Evolutionary conservation across 352 stramenopile species (phyloP).

Genomic region (Phytophthora melonis): DNA sequence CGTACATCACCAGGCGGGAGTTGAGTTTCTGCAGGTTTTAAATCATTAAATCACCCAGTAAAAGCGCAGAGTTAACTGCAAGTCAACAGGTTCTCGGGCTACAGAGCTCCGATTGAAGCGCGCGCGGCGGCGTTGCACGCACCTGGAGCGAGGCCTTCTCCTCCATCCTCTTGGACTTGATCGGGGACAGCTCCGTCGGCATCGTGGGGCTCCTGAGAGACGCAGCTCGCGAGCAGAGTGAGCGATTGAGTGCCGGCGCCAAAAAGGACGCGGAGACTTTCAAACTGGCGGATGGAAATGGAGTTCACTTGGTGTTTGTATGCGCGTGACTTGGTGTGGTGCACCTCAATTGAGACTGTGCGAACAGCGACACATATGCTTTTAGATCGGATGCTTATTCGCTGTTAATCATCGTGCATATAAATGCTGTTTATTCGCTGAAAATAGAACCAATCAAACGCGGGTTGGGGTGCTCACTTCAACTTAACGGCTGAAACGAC

Average conservation of each 20-base stretch:
- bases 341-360: conserved; percentile 18
- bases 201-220: conserved; percentile 23
- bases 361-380: conserved; percentile 2
- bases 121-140: conserved; percentile 7
- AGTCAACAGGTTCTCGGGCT: conserved; percentile 6
- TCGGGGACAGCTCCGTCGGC: conserved; percentile 75
- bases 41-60: conserved; percentile 14
- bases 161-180: conserved; percentile 88
- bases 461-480: neutral
- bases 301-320: conserved; percentile 13
- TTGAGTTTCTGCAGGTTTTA: conserved; percentile 66
- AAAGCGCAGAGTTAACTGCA: neutral
- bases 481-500: neutral
- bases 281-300: conserved; percentile 22
- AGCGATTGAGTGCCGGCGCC: conserved; percentile 3
- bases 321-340: conserved; percentile 1
- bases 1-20: conserved; percentile 84
- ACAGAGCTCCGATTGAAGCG: conserved; percentile 3
- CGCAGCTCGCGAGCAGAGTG: neutral
- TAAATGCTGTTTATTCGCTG: neutral
- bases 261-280: conserved; percentile 27
- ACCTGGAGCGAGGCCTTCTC: conserved; percentile 86
- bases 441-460: neutral
- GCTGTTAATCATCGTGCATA: neutral
- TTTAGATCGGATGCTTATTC: neutral